Evolutionary conservation across 305 asterid species (phyloP), one percentile per base, ranked within the genome.

Genomic region (Petunia hybrid): DNA sequence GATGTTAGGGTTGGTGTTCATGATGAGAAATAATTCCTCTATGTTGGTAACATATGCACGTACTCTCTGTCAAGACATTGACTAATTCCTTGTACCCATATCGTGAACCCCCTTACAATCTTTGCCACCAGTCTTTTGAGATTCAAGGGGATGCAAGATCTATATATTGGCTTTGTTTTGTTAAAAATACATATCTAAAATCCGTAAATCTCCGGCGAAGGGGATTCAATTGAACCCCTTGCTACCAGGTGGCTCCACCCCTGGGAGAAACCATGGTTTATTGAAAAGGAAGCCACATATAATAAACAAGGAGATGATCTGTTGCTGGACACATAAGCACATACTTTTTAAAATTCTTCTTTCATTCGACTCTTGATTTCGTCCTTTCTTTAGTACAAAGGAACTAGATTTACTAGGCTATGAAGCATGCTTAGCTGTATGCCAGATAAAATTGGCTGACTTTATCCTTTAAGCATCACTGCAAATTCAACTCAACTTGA

Each of bases 381-480:
- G 39, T 31, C 42, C 42, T 35, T 62, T 35, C 36, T 1, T 62
- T 9, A 46, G 68, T 8, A 61, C 48, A 22, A 39, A 39, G 51
- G 73, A 39, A 65, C 39, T 45, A 65, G 71, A 65, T 65, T 22
- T 22, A 22, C 31, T 22, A 22, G 31, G 71, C 2, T 31, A 61
- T 61, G 66, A 61, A 3, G 10, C 51, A 39, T 66, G 36, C 51
- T 35, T 39, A 40, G 48, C 73, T 67, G 53, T 51, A n/a, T 14
- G 74, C 40, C 36, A n/a, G 73, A 61, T 7, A 67, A 41, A 67
- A 41, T 14, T 13, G 1, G 12, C 53, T 53, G n/a, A 36, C 41
- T 66, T 67, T 67, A 14, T 40, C 74, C 53, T 67, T 22, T 67
- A 67, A 67, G 38, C 36, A 67, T 41, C 53, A 6, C 53, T 67